phyloP scores from a whole-genome alignment of 2,329 filamentous ascomycete species.

The Cryphonectria radicalis region DNA sequence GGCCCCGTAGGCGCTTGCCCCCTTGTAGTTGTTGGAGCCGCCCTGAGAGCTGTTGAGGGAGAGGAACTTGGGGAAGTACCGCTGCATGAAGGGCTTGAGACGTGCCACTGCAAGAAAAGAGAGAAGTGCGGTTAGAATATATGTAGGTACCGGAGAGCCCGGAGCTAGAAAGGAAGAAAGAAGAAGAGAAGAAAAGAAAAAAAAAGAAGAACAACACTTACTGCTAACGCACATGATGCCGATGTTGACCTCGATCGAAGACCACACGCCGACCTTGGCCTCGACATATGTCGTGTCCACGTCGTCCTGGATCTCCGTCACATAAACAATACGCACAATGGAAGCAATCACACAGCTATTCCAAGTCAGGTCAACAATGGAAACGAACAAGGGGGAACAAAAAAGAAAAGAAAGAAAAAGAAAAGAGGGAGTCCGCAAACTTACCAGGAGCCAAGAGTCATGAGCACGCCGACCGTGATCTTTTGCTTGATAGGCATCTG shows the following conservation, averaged over 20 bases:
- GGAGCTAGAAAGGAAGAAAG: too few species aligned
- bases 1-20: not conserved
- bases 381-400: conserved; percentile 14
- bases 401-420: too few species aligned
- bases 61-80: not conserved
- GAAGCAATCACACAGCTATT: not conserved
- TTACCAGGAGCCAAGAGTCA: conserved; percentile 6
- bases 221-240: not conserved
- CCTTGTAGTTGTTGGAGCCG: not conserved
- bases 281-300: not conserved
- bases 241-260: not conserved
- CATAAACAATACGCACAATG: not conserved
- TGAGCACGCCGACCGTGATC: conserved; percentile 38
- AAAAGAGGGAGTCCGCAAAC: conserved; percentile 7
- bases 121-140: too few species aligned
- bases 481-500: conserved; percentile 49
- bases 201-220: not conserved
- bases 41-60: not conserved
- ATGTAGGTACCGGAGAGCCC: not conserved
- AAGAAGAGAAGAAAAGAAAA: too few species aligned
- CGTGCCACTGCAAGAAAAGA: not conserved
- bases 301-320: not conserved
- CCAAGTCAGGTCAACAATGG: not conserved
- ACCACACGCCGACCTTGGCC: conserved; percentile 2
- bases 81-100: not conserved